Conservation (phyloP, 148 eudicot genomes). For the Rhododendron simsii region DNA sequence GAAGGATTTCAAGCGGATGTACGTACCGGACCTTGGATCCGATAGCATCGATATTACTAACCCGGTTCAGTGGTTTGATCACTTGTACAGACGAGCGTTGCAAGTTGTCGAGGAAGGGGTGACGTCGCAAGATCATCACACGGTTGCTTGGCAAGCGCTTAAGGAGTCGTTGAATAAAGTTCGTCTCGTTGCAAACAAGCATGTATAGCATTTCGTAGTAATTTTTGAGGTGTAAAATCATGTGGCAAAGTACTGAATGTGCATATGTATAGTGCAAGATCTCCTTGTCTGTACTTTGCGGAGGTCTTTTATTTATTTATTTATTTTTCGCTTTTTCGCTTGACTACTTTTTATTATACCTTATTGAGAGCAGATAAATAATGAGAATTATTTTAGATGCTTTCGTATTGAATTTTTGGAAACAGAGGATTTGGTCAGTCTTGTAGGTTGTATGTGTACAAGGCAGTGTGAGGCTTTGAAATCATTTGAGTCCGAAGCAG, state of each 20-base stretch:
- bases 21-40: slow-evolving; percentile 42
- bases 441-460: neutral
- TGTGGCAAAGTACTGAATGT: neutral
- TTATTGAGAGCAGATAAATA: neutral
- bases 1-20: slow-evolving; percentile 65
- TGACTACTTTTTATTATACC: neutral
- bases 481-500: no score
- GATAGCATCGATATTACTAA: slow-evolving; percentile 40
- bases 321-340: neutral
- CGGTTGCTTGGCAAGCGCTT: slow-evolving; percentile 77
- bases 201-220: slow-evolving; percentile 12
- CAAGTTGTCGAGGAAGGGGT: slow-evolving; percentile 68
- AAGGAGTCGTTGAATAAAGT: slow-evolving; percentile 67
- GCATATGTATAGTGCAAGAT: neutral
- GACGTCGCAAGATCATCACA: slow-evolving; percentile 64
- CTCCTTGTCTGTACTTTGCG: neutral
- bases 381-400: neutral
- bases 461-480: no score
- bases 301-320: neutral
- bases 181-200: slow-evolving; percentile 51
- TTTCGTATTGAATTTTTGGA: neutral
- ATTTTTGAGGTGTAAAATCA: neutral
- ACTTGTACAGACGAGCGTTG: slow-evolving; percentile 61
- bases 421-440: neutral
- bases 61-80: slow-evolving; percentile 65